These are phyloP conservation scores for Bremia lactucae DNA, from an alignment of 352 stramenopile genomes.

Conservation along the genomic window DNA sequence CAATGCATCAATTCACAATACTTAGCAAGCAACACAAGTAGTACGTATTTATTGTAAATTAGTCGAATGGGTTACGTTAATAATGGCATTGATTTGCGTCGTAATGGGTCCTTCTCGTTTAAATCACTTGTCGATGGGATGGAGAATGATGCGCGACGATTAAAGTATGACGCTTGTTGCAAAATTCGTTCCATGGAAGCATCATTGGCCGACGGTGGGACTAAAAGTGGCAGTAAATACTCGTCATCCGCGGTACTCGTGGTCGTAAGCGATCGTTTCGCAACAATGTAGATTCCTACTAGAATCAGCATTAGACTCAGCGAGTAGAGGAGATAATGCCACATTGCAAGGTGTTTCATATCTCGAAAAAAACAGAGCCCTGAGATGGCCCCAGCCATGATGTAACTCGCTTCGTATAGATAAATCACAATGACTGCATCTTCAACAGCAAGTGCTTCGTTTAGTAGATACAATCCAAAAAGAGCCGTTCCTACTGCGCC, in stretches of 20 bases:
- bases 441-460: slow-evolving; percentile 69
- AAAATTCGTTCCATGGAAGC: slow-evolving; percentile 41
- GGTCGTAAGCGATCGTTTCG: slow-evolving; percentile 32
- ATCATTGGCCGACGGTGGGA: slow-evolving; percentile 32
- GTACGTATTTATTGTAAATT: slow-evolving; percentile 14
- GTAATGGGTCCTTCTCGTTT: slow-evolving; percentile 12
- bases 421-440: slow-evolving; percentile 79
- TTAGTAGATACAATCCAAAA: slow-evolving; percentile 59
- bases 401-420: slow-evolving; percentile 75
- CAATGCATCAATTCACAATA: no score
- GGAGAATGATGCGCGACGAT: slow-evolving; percentile 22
- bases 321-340: slow-evolving; percentile 69
- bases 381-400: slow-evolving; percentile 60
- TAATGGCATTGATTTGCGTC: slow-evolving; percentile 29
- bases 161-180: slow-evolving; percentile 43
- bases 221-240: slow-evolving; percentile 41
- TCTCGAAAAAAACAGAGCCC: slow-evolving; percentile 74
- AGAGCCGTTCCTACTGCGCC: slow-evolving; percentile 55
- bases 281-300: slow-evolving; percentile 61
- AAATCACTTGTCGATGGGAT: slow-evolving; percentile 13
- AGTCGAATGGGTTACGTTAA: slow-evolving; percentile 7
- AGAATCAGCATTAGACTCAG: slow-evolving; percentile 61
- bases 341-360: slow-evolving; percentile 49
- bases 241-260: slow-evolving; percentile 32
- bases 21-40: no score